These are phyloP conservation scores for Cephaloascus fragrans DNA, from an alignment of 805 yeast species.

Conservation along the genomic window DNA sequence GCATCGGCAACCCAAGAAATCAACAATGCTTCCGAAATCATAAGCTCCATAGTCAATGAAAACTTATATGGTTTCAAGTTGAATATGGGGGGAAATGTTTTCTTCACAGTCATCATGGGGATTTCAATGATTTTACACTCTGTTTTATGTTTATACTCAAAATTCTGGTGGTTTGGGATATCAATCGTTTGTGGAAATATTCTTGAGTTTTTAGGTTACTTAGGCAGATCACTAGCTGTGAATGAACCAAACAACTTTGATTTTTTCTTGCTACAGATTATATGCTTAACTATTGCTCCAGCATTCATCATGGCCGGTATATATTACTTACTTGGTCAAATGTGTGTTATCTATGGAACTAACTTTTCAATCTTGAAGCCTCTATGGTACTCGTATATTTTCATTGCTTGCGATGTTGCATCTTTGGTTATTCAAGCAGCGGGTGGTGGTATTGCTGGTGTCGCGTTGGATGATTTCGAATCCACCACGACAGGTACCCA, in stretches of 20 bases:
- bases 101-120: slow-evolving; percentile 46
- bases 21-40: slow-evolving; percentile 11
- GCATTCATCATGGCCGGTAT: slow-evolving; percentile 81
- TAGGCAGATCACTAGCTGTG: slow-evolving; percentile 44
- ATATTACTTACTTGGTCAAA: slow-evolving; percentile 60
- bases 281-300: slow-evolving; percentile 69
- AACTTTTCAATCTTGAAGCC: slow-evolving; percentile 44
- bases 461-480: slow-evolving; percentile 20
- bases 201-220: slow-evolving; percentile 61
- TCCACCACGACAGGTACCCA: slow-evolving; percentile 40
- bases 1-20: slow-evolving; percentile 12
- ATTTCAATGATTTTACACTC: slow-evolving; percentile 33
- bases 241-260: slow-evolving; percentile 17
- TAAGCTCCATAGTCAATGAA: slow-evolving; percentile 7
- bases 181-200: slow-evolving; percentile 47
- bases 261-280: slow-evolving; percentile 53
- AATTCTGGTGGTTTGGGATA: slow-evolving; percentile 58
- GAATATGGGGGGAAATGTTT: slow-evolving; percentile 44
- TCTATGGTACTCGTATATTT: slow-evolving; percentile 51
- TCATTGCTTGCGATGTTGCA: slow-evolving; percentile 55
- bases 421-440: slow-evolving; percentile 60
- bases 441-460: slow-evolving; percentile 70
- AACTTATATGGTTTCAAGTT: slow-evolving; percentile 32
- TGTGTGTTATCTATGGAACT: slow-evolving; percentile 52
- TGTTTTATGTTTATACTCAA: slow-evolving; percentile 29